A percentile compares a stretch with the other conserved stretches of the same genome.
These are phyloP conservation scores for Phytophthora syringae DNA, from an alignment of 352 stramenopile species.

Conservation along the genomic window DNA sequence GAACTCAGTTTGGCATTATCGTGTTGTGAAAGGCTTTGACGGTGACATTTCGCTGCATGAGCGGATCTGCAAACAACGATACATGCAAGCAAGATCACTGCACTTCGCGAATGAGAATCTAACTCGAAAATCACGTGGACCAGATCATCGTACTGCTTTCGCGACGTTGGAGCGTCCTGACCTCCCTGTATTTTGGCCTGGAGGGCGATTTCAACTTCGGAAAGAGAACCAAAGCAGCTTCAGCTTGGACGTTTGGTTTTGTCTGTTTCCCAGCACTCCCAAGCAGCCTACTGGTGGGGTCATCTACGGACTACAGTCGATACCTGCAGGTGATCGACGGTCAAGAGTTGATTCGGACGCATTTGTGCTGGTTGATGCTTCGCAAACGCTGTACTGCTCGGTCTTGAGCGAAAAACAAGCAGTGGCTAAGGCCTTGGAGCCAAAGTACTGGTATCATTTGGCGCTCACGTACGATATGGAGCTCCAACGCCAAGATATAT, in stretches of 20 bases:
- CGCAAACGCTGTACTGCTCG: slow-evolving; percentile 8
- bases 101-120: background rate
- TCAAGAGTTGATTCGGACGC: background rate
- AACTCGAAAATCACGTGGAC: background rate
- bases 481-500: slow-evolving; percentile 10
- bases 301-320: slow-evolving; percentile 12
- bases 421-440: background rate
- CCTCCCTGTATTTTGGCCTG: slow-evolving; percentile 1
- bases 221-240: slow-evolving; percentile 1
- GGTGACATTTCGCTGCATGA: background rate
- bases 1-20: slow-evolving; percentile 8
- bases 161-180: background rate
- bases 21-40: background rate
- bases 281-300: slow-evolving; percentile 5
- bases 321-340: background rate
- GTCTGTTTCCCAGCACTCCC: slow-evolving; percentile 3
- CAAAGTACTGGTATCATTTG: slow-evolving; percentile 26
- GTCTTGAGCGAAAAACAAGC: slow-evolving; percentile 4
- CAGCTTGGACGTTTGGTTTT: slow-evolving; percentile 26
- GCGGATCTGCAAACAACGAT: slow-evolving; percentile 1
- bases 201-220: slow-evolving; percentile 3
- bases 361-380: slow-evolving; percentile 16
- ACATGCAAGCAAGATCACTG: slow-evolving; percentile 2
- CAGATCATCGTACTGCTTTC: background rate
- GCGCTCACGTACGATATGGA: slow-evolving; percentile 13